Percentiles rank a stretch among this genome's conserved stretches.
Evolutionary conservation across 768 basidiomycete species (phyloP).

Genomic region (Suillus brevipes): DNA sequence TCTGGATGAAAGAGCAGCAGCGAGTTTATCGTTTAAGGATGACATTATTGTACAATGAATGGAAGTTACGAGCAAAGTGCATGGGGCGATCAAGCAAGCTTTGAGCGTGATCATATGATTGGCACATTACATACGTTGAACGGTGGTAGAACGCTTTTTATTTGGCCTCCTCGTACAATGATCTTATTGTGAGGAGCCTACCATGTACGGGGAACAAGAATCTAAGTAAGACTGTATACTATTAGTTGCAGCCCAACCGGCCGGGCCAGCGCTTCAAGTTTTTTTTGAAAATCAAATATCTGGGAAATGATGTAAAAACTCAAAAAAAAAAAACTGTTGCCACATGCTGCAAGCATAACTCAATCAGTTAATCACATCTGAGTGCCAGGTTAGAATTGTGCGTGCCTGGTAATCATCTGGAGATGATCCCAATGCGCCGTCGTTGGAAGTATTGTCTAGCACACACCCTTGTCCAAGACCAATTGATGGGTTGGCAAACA

Average conservation of each 20-base stretch:
- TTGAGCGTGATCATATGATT: background rate
- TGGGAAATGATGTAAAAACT: background rate
- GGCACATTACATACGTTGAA: background rate
- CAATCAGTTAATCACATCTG: background rate
- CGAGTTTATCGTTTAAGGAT: slow-evolving; percentile 41
- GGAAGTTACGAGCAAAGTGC: background rate
- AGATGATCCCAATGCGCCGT: background rate
- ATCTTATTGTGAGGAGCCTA: background rate
- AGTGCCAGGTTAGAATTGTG: background rate
- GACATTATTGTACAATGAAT: slow-evolving; percentile 19
- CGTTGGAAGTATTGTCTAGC: background rate
- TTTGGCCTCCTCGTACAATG: background rate
- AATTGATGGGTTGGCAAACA: background rate
- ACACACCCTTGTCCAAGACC: background rate
- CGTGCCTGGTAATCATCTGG: background rate
- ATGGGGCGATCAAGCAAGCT: background rate
- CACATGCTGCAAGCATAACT: background rate
- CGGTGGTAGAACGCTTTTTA: background rate
- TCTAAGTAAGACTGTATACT: background rate
- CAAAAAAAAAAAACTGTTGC: background rate
- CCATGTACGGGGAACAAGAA: background rate
- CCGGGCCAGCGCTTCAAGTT: no score
- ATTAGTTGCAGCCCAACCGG: background rate
- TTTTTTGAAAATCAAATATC: background rate
- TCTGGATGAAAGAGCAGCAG: slow-evolving; percentile 60